Evolutionary conservation across 305 asterid genomes (phyloP).

Genomic region (Solanum aculeatissimum): DNA sequence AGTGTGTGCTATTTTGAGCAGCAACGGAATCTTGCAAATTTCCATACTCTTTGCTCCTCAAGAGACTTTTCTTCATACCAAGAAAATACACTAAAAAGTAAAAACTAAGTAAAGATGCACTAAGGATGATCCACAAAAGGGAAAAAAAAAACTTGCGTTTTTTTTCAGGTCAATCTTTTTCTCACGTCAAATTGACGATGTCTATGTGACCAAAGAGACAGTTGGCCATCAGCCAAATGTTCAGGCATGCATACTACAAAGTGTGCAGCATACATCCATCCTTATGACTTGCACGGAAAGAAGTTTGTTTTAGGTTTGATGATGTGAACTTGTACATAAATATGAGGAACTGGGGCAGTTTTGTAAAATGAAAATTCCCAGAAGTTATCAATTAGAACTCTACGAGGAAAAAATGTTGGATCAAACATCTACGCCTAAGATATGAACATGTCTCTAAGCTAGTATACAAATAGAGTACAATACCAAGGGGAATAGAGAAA

Average conservation of each 20-base stretch:
- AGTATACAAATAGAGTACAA: constrained; percentile 1
- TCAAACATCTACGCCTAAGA: neutral
- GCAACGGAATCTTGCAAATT: constrained; percentile 34
- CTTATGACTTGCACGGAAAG: neutral
- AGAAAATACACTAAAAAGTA: neutral
- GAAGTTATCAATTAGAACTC: neutral
- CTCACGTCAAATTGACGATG: no score
- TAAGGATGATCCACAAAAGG: no score
- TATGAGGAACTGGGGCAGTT: neutral
- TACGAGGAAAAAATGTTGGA: neutral
- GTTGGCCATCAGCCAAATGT: neutral
- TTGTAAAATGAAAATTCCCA: neutral
- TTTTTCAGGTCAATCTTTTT: no score
- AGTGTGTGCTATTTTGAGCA: constrained; percentile 5
- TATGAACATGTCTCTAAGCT: neutral
- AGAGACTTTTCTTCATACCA: neutral
- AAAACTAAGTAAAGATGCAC: neutral
- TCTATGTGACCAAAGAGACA: no score
- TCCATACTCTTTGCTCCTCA: constrained; percentile 21
- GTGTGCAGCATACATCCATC: neutral
- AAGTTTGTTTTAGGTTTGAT: neutral
- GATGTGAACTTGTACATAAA: neutral
- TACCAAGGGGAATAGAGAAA: neutral
- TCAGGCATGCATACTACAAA: neutral
- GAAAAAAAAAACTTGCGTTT: no score